Base-by-base conservation (phyloP, 495 filamentous ascomycete species). In the Peziza echinospora region DNA sequence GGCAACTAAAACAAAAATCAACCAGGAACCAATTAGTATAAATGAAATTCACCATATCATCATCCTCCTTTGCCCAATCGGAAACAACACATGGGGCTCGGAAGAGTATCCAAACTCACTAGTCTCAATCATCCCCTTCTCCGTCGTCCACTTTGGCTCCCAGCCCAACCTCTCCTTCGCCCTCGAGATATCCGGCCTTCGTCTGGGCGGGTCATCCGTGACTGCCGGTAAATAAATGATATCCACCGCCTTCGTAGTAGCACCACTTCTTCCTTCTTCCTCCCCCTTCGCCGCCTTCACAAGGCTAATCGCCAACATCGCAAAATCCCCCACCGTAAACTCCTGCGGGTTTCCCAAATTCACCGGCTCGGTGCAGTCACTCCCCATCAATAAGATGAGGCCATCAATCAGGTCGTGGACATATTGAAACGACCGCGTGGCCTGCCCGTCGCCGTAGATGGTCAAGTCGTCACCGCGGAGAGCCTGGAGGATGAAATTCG, bases 281-380 rank as follows among this genome's bases (percentile, higher is more conserved):
- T n/a, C n/a, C n/a, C n/a, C n/a, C n/a, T n/a, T n/a, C n/a, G n/a
- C n/a, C n/a, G n/a, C n/a, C 8, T 25, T 11, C n/a, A 60, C 58
- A 26, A 59, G 41, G 9, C 43, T 39, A 44, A 52, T 45, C n/a
- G 54, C 44, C 39, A 55, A 54, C 42, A 47, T 41, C 22, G 57
- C 53, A 49, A 60, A 54, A 26, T 51, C 47, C 22, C 54, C 54
- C 22, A 60, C 55, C 10, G 51, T 51, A 28, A 52, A 57, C 37
- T 60, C 58, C 2, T 60, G 47, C 43, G 57, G 54, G 19, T 56
- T 60, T 13, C 58, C 58, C 26, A 60, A 46, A 37, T 60, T 60
- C 26, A 60, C 53, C 13, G 58, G 58, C 37, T 53, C 54, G 7
- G 51, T 57, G 44, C 47, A 54, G 41, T 55, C 39, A 22, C 50